Base-by-base conservation (phyloP, 176 grass and related monocot genomes). In the Panicum miliaceum region DNA sequence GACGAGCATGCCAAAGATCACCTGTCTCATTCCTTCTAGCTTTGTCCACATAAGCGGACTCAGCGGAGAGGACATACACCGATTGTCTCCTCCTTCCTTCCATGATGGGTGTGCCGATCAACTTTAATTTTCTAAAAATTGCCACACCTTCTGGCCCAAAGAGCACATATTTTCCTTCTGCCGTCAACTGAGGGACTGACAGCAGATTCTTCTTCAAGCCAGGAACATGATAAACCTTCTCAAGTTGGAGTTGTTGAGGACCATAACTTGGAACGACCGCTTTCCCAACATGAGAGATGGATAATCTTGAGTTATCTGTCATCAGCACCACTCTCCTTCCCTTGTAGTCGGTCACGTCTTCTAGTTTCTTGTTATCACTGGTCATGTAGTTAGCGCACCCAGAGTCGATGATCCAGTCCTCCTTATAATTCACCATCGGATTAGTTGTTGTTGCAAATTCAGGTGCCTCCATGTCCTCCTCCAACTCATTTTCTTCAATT, bases 251-350 rank as follows among this genome's bases (percentile, higher is more conserved):
- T 32, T 32, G 29, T 32, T 32, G 29, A 32, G 29, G 29, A 32
- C 29, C 29, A 32, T 32, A 32, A 1, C 29, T 32, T 32, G 29
- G 29, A 32, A 32, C 29, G 29, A 32, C 29, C 29, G 29, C 29
- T 2, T 32, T 32, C 29, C 29, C 48, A 19, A 46, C 43, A 12
- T 13, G 43, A 2, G 43, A 46, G 43, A 43, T 42, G 41, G 45
- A 46, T 46, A 46, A 46, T 7, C 52, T 54, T 20, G 61, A 88
- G 71, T 88, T 82, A 25, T 88, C 71, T 2, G 36, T 15, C 32
- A 14, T 71, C 2, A 83, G 6, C 14, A 88, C 54, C 15, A 71
- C 60, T 63, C 50, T 18, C 0, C 26, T 48, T 78, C 12, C 72
- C 16, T 64, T 84, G 14, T 88, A 72, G 34, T 83, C 6, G 0